These are phyloP conservation scores for Acer saccharum DNA, from an alignment of 345 rosid genomes.

Conservation along the genomic window DNA sequence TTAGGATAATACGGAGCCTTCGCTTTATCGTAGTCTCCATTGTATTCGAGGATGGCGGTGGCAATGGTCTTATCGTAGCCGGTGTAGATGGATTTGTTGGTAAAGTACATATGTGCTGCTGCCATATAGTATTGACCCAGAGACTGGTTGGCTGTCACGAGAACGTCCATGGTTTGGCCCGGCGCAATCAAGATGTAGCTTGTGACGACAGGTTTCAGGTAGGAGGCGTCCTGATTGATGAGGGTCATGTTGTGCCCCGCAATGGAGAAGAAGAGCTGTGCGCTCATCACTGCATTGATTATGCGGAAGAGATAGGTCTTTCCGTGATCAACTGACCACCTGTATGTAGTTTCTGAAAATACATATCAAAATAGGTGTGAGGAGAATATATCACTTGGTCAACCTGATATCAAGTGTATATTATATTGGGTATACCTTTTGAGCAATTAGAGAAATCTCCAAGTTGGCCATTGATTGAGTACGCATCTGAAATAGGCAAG, in stretches of 20 bases:
- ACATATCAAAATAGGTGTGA: too few relatives aligned
- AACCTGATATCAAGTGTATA: too few relatives aligned
- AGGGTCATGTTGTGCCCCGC: slow-evolving; percentile 22
- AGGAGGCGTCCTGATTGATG: slow-evolving; percentile 26
- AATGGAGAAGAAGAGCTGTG: not conserved
- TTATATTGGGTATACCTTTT: slow-evolving; percentile 6
- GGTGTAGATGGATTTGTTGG: not conserved
- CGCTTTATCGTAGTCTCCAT: not conserved
- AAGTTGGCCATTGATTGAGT: slow-evolving; percentile 15
- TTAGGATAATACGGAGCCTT: slow-evolving; percentile 12
- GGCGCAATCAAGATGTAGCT: slow-evolving; percentile 25
- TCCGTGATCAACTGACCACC: not conserved
- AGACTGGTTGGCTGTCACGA: slow-evolving; percentile 22
- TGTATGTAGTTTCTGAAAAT: not conserved
- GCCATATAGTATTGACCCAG: slow-evolving; percentile 23
- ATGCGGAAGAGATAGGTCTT: not conserved
- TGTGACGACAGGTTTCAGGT: slow-evolving; percentile 24
- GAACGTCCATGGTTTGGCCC: slow-evolving; percentile 31
- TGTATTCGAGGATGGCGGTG: slow-evolving; percentile 24
- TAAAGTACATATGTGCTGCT: not conserved
- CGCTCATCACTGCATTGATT: slow-evolving; percentile 5
- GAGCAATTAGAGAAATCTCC: slow-evolving; percentile 30
- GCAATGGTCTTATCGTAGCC: slow-evolving; percentile 11
- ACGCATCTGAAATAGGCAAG: slow-evolving; percentile 19
- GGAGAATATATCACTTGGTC: too few relatives aligned